A percentile compares a stretch with the other conserved stretches of the same genome.
Conservation (phyloP, 169 alveolate species). For the Plasmodium yoelii region DNA sequence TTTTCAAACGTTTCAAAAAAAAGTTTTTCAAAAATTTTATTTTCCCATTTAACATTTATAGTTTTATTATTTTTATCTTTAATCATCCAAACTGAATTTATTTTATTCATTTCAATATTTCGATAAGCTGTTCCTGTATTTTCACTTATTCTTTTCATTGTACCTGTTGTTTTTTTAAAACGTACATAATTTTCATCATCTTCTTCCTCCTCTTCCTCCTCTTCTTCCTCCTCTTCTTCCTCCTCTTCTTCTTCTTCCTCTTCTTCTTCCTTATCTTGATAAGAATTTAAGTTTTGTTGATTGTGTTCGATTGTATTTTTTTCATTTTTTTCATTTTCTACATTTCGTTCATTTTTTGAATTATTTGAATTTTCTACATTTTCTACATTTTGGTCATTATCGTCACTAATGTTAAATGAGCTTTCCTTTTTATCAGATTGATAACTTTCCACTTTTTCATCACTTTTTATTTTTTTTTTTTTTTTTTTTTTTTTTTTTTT, state of each 20-base stretch:
- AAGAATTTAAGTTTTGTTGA: not conserved
- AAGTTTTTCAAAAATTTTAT: constrained; percentile 82
- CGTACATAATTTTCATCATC: constrained; percentile 75
- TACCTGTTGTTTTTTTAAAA: constrained; percentile 62
- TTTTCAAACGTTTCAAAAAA: constrained; percentile 85
- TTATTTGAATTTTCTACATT: not conserved
- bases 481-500: constrained; percentile 34
- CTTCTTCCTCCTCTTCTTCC: constrained; percentile 43
- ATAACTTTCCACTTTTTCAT: constrained; percentile 12
- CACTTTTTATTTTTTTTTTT: not conserved
- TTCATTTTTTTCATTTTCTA: no score
- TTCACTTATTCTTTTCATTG: constrained; percentile 73
- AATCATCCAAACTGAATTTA: constrained; percentile 84
- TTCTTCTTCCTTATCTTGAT: constrained; percentile 7
- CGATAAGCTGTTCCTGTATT: constrained; percentile 74
- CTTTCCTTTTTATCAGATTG: not conserved
- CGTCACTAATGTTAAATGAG: not conserved
- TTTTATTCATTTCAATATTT: constrained; percentile 63
- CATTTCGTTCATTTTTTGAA: no score
- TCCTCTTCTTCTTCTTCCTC: constrained; percentile 38
- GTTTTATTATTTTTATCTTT: constrained; percentile 84
- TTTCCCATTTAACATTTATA: constrained; percentile 87
- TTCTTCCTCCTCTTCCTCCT: constrained; percentile 33
- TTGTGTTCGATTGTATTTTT: no score
- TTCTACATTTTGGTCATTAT: not conserved